Evolutionary conservation across 176 grass and related monocot species (phyloP).

Genomic region (Rhynchospora breviuscula): DNA sequence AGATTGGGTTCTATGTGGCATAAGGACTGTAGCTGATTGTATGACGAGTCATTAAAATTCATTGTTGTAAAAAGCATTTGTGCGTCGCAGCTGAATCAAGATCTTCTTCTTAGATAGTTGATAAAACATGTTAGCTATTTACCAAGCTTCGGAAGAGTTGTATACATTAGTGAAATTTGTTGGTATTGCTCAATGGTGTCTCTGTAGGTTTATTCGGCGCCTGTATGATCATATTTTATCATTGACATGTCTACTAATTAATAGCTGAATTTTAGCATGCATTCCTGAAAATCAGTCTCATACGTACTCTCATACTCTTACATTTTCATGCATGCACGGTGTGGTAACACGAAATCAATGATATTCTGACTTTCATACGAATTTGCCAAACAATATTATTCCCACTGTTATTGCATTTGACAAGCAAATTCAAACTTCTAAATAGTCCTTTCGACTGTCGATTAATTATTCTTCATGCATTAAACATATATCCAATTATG

Average conservation of each 20-base stretch:
- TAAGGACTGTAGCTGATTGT: neutral
- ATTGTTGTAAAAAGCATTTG: neutral
- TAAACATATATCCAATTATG: too few relatives aligned
- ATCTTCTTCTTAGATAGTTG: neutral
- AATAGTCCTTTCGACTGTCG: too few relatives aligned
- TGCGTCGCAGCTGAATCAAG: neutral
- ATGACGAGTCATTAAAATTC: conserved; percentile 6
- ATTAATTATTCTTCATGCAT: too few relatives aligned
- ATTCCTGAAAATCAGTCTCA: neutral
- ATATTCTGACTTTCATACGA: too few relatives aligned
- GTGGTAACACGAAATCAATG: too few relatives aligned
- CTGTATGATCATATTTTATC: neutral
- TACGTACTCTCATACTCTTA: neutral
- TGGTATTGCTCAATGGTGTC: neutral
- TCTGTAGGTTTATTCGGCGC: neutral
- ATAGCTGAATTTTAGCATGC: too few relatives aligned
- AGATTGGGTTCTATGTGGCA: conserved; percentile 4
- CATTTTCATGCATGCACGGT: neutral
- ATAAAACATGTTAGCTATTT: neutral
- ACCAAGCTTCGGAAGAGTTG: neutral
- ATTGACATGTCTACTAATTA: too few relatives aligned
- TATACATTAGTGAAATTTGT: neutral
- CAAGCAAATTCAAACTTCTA: too few relatives aligned
- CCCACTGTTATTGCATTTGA: too few relatives aligned
- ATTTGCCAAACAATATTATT: too few relatives aligned